phyloP scores from a whole-genome alignment of 345 rosid species.

The Conringia planisiliqua region DNA sequence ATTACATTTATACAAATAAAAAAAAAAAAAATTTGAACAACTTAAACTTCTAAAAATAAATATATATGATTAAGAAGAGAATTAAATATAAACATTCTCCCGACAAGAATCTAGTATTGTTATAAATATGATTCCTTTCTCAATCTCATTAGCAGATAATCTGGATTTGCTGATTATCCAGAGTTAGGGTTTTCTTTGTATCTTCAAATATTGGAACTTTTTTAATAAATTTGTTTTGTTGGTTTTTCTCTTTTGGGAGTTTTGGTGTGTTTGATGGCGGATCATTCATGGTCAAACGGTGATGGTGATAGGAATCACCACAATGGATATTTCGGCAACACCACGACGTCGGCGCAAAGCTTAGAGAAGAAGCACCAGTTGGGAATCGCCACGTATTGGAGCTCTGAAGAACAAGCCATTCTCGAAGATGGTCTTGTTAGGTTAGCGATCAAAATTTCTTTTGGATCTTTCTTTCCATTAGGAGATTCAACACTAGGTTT shows the following conservation, averaged over 20 bases:
- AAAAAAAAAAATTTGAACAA: no score
- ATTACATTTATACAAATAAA: no score
- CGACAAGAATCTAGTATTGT: no score
- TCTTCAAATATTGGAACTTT: neutral
- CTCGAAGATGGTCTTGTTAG: neutral
- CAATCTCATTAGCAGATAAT: neutral
- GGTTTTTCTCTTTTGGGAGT: neutral
- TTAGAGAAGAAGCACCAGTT: neutral
- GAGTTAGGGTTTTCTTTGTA: neutral
- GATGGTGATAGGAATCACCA: slow-evolving; percentile 12
- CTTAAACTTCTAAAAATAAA: no score
- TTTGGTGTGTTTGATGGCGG: slow-evolving; percentile 4
- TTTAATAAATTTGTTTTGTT: neutral
- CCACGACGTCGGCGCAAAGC: neutral
- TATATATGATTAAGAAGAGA: no score
- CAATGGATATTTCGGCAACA: neutral
- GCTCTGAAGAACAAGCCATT: neutral
- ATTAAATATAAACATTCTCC: no score
- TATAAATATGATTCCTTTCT: neutral
- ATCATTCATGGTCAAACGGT: slow-evolving; percentile 1
- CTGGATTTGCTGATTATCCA: neutral
- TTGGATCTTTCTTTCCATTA: neutral
- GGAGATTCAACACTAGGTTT: neutral
- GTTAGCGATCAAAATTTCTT: neutral
- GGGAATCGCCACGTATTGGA: neutral